phyloP scores from a whole-genome alignment of 2,329 filamentous ascomycete genomes.

The Neonectria faginata region DNA sequence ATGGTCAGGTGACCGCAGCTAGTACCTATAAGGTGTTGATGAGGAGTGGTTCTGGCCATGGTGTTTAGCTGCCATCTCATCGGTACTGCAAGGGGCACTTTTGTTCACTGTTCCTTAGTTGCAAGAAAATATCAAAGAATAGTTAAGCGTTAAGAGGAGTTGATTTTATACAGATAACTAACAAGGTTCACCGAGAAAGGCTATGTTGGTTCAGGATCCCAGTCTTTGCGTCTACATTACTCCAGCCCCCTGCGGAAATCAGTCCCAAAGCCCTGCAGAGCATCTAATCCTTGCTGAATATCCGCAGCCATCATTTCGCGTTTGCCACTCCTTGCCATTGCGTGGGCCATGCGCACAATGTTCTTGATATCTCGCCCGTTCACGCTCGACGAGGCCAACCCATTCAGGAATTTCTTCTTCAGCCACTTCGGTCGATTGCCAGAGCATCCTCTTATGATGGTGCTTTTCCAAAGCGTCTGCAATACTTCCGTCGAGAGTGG shows the following conservation, averaged over 20 bases:
- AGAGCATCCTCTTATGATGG: slow-evolving; percentile 1
- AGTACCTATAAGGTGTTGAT: not conserved
- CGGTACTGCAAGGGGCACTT: no score
- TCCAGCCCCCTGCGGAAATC: no score
- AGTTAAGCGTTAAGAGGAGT: no score
- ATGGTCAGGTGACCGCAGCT: not conserved
- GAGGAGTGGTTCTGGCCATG: no score
- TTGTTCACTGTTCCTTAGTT: no score
- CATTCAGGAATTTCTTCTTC: not conserved
- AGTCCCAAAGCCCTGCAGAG: not conserved
- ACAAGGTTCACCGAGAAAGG: no score
- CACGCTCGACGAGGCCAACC: not conserved
- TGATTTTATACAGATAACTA: no score
- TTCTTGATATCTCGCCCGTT: slow-evolving; percentile 16
- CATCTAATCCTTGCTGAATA: not conserved
- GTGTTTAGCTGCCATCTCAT: no score
- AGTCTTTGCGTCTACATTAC: no score
- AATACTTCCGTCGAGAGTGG: not conserved
- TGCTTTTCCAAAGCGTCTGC: slow-evolving; percentile 2
- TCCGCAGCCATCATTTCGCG: slow-evolving; percentile 5
- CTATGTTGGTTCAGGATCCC: no score
- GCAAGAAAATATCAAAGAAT: no score
- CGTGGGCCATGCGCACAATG: slow-evolving; percentile 9
- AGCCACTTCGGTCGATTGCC: not conserved
- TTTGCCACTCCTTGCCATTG: not conserved